Evolutionary conservation across 2,329 filamentous ascomycete genomes (phyloP).

Genomic region (Periglandula ipomoeae): DNA sequence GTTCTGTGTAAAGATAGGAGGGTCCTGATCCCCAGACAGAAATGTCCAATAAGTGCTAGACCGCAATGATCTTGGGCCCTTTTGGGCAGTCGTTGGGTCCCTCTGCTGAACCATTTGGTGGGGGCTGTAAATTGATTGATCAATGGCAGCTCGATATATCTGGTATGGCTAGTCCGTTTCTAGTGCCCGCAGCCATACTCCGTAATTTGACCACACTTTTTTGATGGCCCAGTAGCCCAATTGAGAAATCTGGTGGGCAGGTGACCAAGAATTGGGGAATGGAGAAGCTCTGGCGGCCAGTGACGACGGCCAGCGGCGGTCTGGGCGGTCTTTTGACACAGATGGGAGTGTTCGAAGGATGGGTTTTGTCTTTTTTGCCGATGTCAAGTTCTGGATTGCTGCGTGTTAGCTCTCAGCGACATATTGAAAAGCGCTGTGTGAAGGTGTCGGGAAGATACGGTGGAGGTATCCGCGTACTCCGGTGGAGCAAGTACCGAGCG

Average conservation of each 20-base stretch:
- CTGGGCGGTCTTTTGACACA: too few relatives aligned
- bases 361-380: not conserved
- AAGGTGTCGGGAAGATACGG: too few relatives aligned
- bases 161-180: not conserved
- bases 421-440: too few relatives aligned
- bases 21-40: not conserved
- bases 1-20: too few relatives aligned
- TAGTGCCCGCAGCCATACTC: not conserved
- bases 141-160: not conserved
- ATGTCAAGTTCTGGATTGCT: not conserved
- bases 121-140: not conserved
- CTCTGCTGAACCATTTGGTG: not conserved
- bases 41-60: not conserved
- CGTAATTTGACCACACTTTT: not conserved
- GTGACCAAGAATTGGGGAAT: too few relatives aligned
- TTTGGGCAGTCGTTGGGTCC: not conserved
- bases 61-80: not conserved
- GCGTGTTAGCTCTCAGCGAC: too few relatives aligned
- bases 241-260: not conserved
- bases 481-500: too few relatives aligned
- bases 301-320: not conserved
- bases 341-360: too few relatives aligned
- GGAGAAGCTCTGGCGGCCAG: too few relatives aligned
- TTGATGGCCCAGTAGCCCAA: not conserved
- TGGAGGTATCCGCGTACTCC: too few relatives aligned